Base-by-base conservation (phyloP, 371 early-diverging fungal species). In the Haplosporangium sp. region DNA sequence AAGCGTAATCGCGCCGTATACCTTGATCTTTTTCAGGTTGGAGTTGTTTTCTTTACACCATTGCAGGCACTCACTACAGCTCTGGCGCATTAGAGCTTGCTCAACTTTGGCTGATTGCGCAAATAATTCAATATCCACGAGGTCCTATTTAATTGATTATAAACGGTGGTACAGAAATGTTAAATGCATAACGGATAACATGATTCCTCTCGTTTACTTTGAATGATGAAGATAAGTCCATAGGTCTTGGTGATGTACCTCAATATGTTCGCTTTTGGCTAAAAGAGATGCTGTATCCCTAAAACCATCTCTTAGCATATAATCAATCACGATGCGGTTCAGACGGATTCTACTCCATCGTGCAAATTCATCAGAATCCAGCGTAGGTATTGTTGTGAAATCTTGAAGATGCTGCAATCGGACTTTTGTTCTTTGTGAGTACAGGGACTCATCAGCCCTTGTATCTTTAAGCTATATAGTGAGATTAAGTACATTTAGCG, bases 31-130 rank as follows among this genome's bases (percentile, higher is more conserved):
- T 72, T 92, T 91, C 58, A 98, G 84, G 7, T 87, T 90, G 1
- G 94, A 91, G 52, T 91, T 88, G 85, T 98, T 97, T 27, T 98
- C 98, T 27, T 87, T 88, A 77, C 98, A 98, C 99, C 98, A 99
- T 37, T 88, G 88, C 59, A 99, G 83, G 55, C 94, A 93, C 79
- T 95, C 95, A 45, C 91, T 84, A 76, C 97, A 98, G 77, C 93
- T 94, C 40, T 89, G 87, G 27, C 87, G 79, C 65, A 84, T 71
- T 35, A 97, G 78, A 2, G 96, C 92, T 60, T 92, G 90, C 66
- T 96, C 96, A 19, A 97, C 93, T 56, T 86, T 86, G 67, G 90
- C 89, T 0, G 93, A 87, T 74, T 95, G 94, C 7, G 86, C 85
- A 87, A 98, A 98, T 3, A 98, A 78, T 50, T 96, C 94, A 6